A percentile compares a stretch with the other conserved stretches of the same genome.
Evolutionary conservation across 257 asterid species (phyloP).

Genomic region (Schizonepeta tenuifolia): DNA sequence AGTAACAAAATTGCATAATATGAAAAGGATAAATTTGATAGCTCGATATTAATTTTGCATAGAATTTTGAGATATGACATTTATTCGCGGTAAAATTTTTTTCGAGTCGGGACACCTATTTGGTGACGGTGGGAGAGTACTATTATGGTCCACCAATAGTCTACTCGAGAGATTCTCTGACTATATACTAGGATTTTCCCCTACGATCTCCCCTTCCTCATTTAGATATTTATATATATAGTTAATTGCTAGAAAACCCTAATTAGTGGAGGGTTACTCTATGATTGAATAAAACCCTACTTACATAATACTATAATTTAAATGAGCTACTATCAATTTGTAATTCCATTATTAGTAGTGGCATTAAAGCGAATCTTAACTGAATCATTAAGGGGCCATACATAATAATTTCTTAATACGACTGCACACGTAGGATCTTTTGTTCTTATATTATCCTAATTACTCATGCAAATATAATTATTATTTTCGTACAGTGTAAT

Average conservation of each 20-base stretch:
- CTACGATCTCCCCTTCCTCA: conserved; percentile 5
- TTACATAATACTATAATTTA: conserved; percentile 31
- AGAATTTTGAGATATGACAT: too few relatives aligned
- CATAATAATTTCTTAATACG: conserved; percentile 38
- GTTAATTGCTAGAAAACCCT: conserved; percentile 20
- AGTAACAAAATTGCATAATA: too few relatives aligned
- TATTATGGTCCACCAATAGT: not conserved
- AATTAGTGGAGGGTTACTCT: not conserved
- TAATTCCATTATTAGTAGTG: conserved; percentile 32
- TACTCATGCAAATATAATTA: conserved; percentile 13
- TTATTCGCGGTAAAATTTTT: too few relatives aligned
- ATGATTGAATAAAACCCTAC: conserved; percentile 6
- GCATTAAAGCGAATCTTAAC: conserved; percentile 43
- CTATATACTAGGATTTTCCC: conserved; percentile 18
- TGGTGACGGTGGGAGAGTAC: too few relatives aligned
- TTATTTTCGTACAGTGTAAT: not conserved
- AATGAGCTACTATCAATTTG: not conserved
- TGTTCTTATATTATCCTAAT: conserved; percentile 38
- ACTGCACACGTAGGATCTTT: conserved; percentile 34
- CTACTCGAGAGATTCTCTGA: not conserved
- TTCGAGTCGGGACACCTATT: too few relatives aligned
- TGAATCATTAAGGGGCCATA: conserved; percentile 39
- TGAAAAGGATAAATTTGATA: too few relatives aligned
- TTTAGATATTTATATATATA: not conserved
- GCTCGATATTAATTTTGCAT: too few relatives aligned